A percentile compares a stretch with the other conserved stretches of the same genome.
phyloP scores from a whole-genome alignment of 1,139 yeast genomes.

The Suhomyces choctaworum region DNA sequence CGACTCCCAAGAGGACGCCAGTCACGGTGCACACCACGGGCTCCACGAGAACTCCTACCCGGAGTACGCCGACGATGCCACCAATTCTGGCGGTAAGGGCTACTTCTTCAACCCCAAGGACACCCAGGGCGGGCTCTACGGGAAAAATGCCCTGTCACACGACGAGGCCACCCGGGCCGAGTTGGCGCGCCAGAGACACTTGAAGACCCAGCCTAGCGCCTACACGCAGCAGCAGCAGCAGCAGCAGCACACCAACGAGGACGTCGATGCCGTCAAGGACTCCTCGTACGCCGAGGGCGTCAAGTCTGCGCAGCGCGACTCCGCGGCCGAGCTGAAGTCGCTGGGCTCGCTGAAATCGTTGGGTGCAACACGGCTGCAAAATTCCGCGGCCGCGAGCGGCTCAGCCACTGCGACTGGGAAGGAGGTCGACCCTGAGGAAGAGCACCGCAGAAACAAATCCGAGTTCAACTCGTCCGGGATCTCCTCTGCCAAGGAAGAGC shows the following conservation, averaged over 20 bases:
- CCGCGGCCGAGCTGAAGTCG: not conserved
- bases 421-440: conserved; percentile 24
- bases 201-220: conserved; percentile 35
- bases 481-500: conserved; percentile 17
- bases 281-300: conserved; percentile 20
- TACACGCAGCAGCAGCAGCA: conserved; percentile 21
- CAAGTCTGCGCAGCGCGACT: conserved; percentile 16
- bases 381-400: not conserved
- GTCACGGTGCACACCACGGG: not conserved
- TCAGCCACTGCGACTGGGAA: not conserved
- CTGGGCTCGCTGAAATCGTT: not conserved
- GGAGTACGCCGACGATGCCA: conserved; percentile 32
- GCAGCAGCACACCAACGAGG: conserved; percentile 9
- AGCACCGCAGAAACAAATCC: conserved; percentile 33
- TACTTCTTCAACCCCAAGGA: conserved; percentile 38
- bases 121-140: conserved; percentile 36
- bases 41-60: conserved; percentile 25
- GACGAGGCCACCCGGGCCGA: conserved; percentile 33
- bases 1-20: conserved; percentile 3
- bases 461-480: conserved; percentile 31
- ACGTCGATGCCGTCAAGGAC: conserved; percentile 15
- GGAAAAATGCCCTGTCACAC: conserved; percentile 11
- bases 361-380: conserved; percentile 2
- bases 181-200: conserved; percentile 22
- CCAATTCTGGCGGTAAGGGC: conserved; percentile 31